A percentile compares a stretch with the other conserved stretches of the same genome.
Conservation (phyloP, 2,329 filamentous ascomycete species). For the Dothistroma septosporum region DNA sequence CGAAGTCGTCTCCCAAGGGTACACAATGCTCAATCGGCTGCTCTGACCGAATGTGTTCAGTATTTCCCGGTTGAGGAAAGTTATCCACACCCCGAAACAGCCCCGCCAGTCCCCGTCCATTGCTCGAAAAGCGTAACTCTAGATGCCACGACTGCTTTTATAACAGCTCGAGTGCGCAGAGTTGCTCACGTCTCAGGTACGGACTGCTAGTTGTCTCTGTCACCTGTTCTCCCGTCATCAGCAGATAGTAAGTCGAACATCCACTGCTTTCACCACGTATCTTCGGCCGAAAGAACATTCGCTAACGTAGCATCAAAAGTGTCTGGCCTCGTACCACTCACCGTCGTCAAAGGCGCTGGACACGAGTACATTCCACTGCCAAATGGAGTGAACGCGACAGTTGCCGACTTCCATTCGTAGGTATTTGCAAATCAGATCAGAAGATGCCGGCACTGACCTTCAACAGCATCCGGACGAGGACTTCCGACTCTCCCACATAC, state of each 20-base stretch:
- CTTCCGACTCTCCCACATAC: conserved; percentile 10
- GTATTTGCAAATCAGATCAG: not conserved
- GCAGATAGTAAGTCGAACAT: not conserved
- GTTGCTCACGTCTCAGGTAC: not conserved
- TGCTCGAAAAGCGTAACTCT: not conserved
- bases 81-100: not conserved
- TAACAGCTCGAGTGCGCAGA: not conserved
- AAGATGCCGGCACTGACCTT: not conserved
- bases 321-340: conserved; percentile 17
- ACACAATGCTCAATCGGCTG: not conserved
- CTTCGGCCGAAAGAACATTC: not conserved
- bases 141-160: not conserved
- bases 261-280: not conserved
- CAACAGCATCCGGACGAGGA: conserved; percentile 18
- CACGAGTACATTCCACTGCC: conserved; percentile 20
- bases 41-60: not conserved
- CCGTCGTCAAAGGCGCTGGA: conserved; percentile 24
- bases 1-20: not conserved
- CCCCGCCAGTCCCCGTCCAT: not conserved
- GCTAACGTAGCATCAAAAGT: not conserved
- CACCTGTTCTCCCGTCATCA: not conserved
- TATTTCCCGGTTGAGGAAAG: not conserved
- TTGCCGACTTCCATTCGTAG: conserved; percentile 22
- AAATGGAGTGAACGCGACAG: conserved; percentile 16
- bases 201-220: not conserved